Conservation (phyloP, 208 protist genomes). For the Leishmania mexicana region DNA sequence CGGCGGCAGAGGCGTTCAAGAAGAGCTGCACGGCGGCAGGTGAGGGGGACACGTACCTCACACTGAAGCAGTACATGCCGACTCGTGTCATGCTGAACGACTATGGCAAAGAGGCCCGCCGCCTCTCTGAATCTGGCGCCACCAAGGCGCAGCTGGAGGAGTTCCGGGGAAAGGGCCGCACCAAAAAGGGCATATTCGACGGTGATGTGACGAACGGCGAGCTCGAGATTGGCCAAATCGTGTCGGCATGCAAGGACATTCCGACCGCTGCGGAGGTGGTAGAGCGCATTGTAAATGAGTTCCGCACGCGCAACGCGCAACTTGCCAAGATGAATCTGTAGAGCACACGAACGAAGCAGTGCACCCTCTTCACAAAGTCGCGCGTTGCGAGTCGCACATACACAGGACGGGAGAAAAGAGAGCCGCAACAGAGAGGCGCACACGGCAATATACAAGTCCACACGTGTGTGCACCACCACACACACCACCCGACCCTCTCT, state of each 20-base stretch:
- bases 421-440: neutral
- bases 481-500: neutral
- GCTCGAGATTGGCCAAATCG: constrained; percentile 73
- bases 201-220: constrained; percentile 61
- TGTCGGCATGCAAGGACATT: constrained; percentile 45
- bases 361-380: neutral
- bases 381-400: neutral
- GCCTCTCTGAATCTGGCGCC: constrained; percentile 43
- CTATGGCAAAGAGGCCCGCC: constrained; percentile 51
- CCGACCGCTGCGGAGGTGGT: constrained; percentile 44
- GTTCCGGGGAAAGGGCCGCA: constrained; percentile 51
- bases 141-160: constrained; percentile 41
- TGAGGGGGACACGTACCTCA: constrained; percentile 65
- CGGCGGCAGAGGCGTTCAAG: constrained; percentile 56
- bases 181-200: constrained; percentile 58
- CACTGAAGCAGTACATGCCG: constrained; percentile 65
- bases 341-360: neutral
- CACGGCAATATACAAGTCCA: too few species aligned
- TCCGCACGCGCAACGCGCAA: constrained; percentile 30
- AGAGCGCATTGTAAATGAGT: constrained; percentile 57
- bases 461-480: neutral
- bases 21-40: constrained; percentile 34
- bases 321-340: constrained; percentile 33
- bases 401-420: neutral
- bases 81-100: constrained; percentile 64